These are phyloP conservation scores for Cyclostephanos tholiformis DNA, from an alignment of 108 stramenopile species.

Conservation along the genomic window DNA sequence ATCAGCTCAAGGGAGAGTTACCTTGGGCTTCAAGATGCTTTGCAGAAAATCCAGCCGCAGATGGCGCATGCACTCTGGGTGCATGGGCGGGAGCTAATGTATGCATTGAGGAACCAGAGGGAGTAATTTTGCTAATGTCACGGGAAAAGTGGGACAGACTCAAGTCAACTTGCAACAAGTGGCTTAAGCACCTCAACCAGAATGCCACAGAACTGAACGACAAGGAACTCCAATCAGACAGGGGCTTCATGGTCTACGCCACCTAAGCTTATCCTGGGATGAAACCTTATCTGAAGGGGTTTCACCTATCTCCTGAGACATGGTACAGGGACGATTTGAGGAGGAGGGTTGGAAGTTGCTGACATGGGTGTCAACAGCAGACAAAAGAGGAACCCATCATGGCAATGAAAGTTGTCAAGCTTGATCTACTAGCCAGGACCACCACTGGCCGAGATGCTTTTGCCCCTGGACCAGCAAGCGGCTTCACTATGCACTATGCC, in stretches of 20 bases:
- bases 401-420: no score
- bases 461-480: no score
- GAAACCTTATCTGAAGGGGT: slow-evolving; percentile 54
- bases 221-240: background rate
- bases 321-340: background rate
- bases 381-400: no score
- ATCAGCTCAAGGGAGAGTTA: slow-evolving; percentile 15
- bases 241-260: slow-evolving; percentile 57
- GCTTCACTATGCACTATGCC: no score
- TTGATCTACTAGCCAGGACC: no score
- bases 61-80: background rate
- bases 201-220: background rate
- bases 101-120: slow-evolving; percentile 18
- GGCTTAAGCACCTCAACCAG: background rate
- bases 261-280: slow-evolving; percentile 34
- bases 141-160: slow-evolving; percentile 40
- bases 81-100: slow-evolving; percentile 12
- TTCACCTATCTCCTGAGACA: slow-evolving; percentile 45
- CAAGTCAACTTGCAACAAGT: background rate
- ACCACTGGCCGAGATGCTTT: no score
- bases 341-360: slow-evolving; percentile 56
- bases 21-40: slow-evolving; percentile 53
- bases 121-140: slow-evolving; percentile 28
- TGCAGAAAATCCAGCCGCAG: slow-evolving; percentile 22
- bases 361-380: no score